Percentiles rank a stretch among this genome's conserved stretches.
phyloP scores from a whole-genome alignment of 2,329 filamentous ascomycete genomes.

The Fusarium tupiense region DNA sequence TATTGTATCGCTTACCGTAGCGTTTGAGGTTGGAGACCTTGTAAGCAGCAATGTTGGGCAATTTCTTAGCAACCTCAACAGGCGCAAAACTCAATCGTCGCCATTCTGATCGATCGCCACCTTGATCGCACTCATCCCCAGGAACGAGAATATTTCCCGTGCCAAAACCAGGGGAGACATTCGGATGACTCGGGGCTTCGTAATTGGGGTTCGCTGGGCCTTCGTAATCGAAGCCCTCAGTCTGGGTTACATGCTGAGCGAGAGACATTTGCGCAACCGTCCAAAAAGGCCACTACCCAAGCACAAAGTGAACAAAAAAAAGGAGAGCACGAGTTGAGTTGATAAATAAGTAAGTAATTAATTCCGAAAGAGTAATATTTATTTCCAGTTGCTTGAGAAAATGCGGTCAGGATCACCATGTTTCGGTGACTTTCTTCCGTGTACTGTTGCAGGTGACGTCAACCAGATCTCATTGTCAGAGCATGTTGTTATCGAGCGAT shows the following conservation, averaged over 20 bases:
- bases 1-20: conserved; percentile 27
- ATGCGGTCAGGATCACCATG: conserved; percentile 7
- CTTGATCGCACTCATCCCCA: conserved; percentile 8
- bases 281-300: background rate
- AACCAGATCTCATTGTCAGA: conserved; percentile 5
- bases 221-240: conserved; percentile 54
- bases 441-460: conserved; percentile 24
- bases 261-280: conserved; percentile 50
- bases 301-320: background rate
- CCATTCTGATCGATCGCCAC: conserved; percentile 32
- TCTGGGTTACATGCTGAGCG: conserved; percentile 54
- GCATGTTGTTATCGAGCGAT: conserved; percentile 5
- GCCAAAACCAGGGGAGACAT: background rate
- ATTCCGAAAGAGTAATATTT: background rate
- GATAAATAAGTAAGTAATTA: background rate
- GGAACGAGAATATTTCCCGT: background rate
- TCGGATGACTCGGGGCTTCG: conserved; percentile 4
- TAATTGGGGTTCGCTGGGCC: conserved; percentile 37
- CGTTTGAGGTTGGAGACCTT: conserved; percentile 44
- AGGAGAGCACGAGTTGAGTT: background rate
- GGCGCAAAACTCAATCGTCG: conserved; percentile 45
- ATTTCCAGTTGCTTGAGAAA: background rate
- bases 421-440: conserved; percentile 14
- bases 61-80: conserved; percentile 34
- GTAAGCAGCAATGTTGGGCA: conserved; percentile 46